Evolutionary conservation across 768 basidiomycete genomes (phyloP), one percentile per base, ranked within the genome.

Genomic region (Termitomyces bulborhizus): DNA sequence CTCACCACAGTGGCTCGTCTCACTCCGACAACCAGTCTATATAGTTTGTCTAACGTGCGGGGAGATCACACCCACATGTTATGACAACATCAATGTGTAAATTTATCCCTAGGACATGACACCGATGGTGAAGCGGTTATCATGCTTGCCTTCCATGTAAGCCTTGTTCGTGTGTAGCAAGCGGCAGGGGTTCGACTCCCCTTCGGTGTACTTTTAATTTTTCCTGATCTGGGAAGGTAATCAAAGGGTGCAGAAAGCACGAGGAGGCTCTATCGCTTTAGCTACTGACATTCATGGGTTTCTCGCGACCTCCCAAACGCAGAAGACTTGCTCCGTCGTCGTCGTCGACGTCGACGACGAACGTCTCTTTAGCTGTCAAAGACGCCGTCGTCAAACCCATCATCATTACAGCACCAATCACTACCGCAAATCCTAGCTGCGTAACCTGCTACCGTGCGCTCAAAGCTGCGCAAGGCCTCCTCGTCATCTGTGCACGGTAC

Each of bases 51-150:
- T 2, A 21, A 21, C 21, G 21, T 21, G 21, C 21, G 21, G 21
- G 21, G 2, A 2, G 21, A 21, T 21, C 21, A 21, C 21, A 21
- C 21, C 21, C 21, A 21, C 21, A 21, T 21, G 21, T 21, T 21
- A 21, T 21, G 21, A 21, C 21, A 21, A 21, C 2, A 21, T 21
- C 1, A 21, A 21, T 21, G 21, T 21, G 21, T 21, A 21, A 21
- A 21, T 21, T 21, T 21, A 21, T 1, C 1, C 21, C 2, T 21
- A 1, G 2, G 21, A 2, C 21, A 21, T 21, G 36, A 63, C 63
- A 63, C 74, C 74, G 75, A 85, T 88, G 86, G 87, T 88, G 87
- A 88, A 88, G 84, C 78, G 86, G 87, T 87, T 88, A 88, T 88
- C 86, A 88, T 89, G 85, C 87, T 88, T 88, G 86, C 85, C 86